A percentile compares a stretch with the other conserved stretches of the same genome.
These are phyloP conservation scores for Theileria orientalis DNA, from an alignment of 169 alveolate genomes.

Conservation along the genomic window DNA sequence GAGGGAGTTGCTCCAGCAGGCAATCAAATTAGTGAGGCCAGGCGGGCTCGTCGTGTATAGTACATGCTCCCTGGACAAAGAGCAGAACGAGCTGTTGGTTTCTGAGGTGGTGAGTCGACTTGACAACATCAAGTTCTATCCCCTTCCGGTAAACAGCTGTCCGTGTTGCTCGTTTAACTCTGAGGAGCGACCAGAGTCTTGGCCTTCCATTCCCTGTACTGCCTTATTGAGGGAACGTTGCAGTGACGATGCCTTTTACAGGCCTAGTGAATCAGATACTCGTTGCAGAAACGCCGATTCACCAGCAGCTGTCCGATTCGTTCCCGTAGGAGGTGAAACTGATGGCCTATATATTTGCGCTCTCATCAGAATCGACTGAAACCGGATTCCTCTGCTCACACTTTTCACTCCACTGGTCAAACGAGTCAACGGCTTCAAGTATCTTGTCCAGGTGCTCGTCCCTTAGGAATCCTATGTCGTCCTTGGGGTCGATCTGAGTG, in stretches of 20 bases:
- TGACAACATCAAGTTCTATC: slow-evolving; percentile 35
- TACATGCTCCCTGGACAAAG: slow-evolving; percentile 94
- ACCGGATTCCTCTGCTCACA: background rate
- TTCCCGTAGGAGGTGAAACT: slow-evolving; percentile 39
- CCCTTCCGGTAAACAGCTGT: slow-evolving; percentile 44
- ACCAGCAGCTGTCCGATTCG: slow-evolving; percentile 51
- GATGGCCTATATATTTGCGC: slow-evolving; percentile 55
- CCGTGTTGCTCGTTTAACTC: slow-evolving; percentile 29
- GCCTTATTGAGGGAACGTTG: background rate
- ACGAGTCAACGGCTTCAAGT: slow-evolving; percentile 34
- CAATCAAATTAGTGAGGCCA: slow-evolving; percentile 90
- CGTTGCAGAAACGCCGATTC: slow-evolving; percentile 34
- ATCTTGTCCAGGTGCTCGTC: slow-evolving; percentile 3
- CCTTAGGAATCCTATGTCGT: slow-evolving; percentile 9
- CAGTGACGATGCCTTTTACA: background rate
- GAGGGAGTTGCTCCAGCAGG: slow-evolving; percentile 91
- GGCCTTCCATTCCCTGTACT: slow-evolving; percentile 51
- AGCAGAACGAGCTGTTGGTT: slow-evolving; percentile 95
- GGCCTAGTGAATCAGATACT: background rate
- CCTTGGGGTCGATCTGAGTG: slow-evolving; percentile 7
- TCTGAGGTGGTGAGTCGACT: slow-evolving; percentile 90
- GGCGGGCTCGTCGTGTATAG: slow-evolving; percentile 97
- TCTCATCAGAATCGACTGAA: slow-evolving; percentile 10
- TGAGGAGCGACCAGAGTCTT: slow-evolving; percentile 8
- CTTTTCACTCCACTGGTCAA: slow-evolving; percentile 24